These are phyloP conservation scores for Neopestalotiopsis sp. DNA, from an alignment of 2,329 filamentous ascomycete genomes.

Conservation along the genomic window DNA sequence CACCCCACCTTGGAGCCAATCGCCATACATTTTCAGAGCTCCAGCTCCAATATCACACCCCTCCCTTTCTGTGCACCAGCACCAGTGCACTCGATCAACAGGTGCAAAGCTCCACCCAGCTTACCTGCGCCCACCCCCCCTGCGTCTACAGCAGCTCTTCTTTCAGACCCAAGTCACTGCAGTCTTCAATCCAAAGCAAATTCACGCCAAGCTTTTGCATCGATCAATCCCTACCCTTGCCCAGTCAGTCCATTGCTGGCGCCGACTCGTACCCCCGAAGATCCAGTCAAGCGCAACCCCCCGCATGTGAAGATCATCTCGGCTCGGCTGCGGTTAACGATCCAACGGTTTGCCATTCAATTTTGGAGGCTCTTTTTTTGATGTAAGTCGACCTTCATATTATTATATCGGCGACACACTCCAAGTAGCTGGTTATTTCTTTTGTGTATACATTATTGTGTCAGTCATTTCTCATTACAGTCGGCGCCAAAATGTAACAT, in stretches of 20 bases:
- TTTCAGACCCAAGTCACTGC: too few species aligned
- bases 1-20: neutral
- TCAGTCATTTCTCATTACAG: neutral
- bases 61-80: neutral
- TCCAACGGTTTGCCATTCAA: neutral
- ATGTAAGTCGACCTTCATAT: neutral
- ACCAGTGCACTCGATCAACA: too few species aligned
- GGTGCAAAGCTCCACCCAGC: too few species aligned
- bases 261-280: too few species aligned
- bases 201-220: neutral
- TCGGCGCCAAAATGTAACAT: too few species aligned
- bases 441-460: neutral
- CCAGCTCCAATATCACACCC: neutral
- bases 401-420: neutral
- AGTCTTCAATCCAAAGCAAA: too few species aligned
- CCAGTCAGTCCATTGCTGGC: neutral
- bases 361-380: conserved; percentile 4
- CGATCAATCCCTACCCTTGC: neutral
- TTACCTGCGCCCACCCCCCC: too few species aligned
- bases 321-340: conserved; percentile 8
- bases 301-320: conserved; percentile 19
- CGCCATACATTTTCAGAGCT: neutral
- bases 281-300: neutral
- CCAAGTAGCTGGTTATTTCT: neutral
- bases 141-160: too few species aligned